Evolutionary conservation across 75 land plant species (phyloP), one percentile per base, ranked within the genome.

Genomic region (Selaginella tamariscina): DNA sequence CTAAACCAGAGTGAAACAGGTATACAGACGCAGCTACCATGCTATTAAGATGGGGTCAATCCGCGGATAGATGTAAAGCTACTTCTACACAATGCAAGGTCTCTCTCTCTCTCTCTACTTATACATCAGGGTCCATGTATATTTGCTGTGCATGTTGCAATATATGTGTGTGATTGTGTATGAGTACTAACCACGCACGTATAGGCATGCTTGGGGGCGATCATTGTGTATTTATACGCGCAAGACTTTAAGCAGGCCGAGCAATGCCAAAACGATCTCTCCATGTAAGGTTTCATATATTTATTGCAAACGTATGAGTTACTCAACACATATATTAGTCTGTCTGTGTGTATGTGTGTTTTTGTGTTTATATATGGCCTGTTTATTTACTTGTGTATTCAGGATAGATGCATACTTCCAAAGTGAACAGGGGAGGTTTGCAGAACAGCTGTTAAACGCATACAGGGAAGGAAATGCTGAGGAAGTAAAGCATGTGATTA

Each of bases 161-260:
- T n/a, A n/a, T n/a, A n/a, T n/a, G n/a, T n/a, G n/a, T n/a, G n/a
- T n/a, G n/a, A n/a, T n/a, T n/a, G n/a, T n/a, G n/a, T n/a, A n/a
- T n/a, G n/a, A n/a, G n/a, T n/a, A n/a, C n/a, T n/a, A n/a, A n/a
- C n/a, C n/a, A n/a, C n/a, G n/a, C n/a, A n/a, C n/a, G n/a, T n/a
- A 30, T 83, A 93, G 98, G 96, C 91, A 70, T 89, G 89, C 68
- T 78, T 94, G 57, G 82, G 98, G 83, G 96, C 98, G 33, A 85
- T 94, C 22, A 76, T 94, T 55, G 88, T 90, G 56, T 84, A 94
- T 63, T 80, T 94, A 1, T 94, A 87, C 75, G 79, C 80, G 2
- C 86, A 90, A 70, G 96, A 90, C 75, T 77, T 87, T 54, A 75
- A 80, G 78, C 86, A 89, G 80, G 96, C 98, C 33, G 82, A 89